Percentiles rank a stretch among this genome's conserved stretches.
phyloP scores from a whole-genome alignment of 2,329 filamentous ascomycete genomes.

The Fusarium brachygibbosum region DNA sequence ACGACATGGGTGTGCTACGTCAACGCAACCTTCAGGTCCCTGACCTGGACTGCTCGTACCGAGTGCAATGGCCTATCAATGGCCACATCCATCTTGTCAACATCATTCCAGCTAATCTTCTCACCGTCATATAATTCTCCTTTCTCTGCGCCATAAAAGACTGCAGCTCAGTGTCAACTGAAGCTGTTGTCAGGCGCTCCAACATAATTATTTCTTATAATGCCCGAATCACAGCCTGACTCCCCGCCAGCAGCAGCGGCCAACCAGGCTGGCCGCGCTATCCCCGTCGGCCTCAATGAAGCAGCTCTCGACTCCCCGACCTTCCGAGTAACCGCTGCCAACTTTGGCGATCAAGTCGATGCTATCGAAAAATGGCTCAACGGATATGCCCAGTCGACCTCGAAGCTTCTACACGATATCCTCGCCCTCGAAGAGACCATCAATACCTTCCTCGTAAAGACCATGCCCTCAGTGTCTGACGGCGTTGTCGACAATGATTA shows the following conservation, averaged over 20 bases:
- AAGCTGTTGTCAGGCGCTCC: slow-evolving; percentile 46
- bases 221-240: slow-evolving; percentile 38
- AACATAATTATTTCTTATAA: slow-evolving; percentile 35
- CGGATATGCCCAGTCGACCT: slow-evolving; percentile 66
- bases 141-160: slow-evolving; percentile 37
- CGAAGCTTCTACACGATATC: slow-evolving; percentile 72
- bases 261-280: slow-evolving; percentile 49
- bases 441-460: slow-evolving; percentile 80
- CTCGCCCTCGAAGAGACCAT: slow-evolving; percentile 83
- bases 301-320: slow-evolving; percentile 96
- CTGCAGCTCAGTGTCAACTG: slow-evolving; percentile 46
- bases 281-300: slow-evolving; percentile 90
- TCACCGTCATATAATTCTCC: slow-evolving; percentile 35
- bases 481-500: slow-evolving; percentile 95
- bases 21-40: slow-evolving; percentile 20
- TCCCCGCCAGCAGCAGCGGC: slow-evolving; percentile 43
- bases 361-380: slow-evolving; percentile 92
- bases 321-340: slow-evolving; percentile 86
- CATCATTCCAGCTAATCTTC: slow-evolving; percentile 44
- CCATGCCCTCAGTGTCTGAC: slow-evolving; percentile 83
- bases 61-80: slow-evolving; percentile 30
- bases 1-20: slow-evolving; percentile 33
- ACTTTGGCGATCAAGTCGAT: slow-evolving; percentile 94
- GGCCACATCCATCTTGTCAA: slow-evolving; percentile 35
- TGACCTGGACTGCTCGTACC: slow-evolving; percentile 5